Evolutionary conservation across 2,329 filamentous ascomycete species (phyloP).

Genomic region (Alternaria triticimaculans): DNA sequence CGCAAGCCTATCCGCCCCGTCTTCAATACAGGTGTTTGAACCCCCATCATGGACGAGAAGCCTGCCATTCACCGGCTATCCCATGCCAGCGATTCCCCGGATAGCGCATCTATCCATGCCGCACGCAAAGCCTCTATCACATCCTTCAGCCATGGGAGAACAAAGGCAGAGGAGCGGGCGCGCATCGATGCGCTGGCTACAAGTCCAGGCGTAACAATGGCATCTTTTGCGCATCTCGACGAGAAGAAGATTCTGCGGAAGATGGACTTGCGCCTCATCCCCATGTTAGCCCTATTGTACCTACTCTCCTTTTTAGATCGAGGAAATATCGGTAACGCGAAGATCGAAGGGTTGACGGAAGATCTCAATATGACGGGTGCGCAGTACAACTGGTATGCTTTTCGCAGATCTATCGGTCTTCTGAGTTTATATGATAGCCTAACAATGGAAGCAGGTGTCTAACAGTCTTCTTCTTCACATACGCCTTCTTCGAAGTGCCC

Average conservation of each 20-base stretch:
- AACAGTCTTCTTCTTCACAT: slow-evolving; percentile 68
- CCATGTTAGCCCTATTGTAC: slow-evolving; percentile 49
- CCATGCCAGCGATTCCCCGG: neutral
- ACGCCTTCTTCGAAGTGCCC: slow-evolving; percentile 58
- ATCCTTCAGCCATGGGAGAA: slow-evolving; percentile 8
- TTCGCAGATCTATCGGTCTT: neutral
- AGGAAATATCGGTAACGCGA: slow-evolving; percentile 53
- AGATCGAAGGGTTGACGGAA: slow-evolving; percentile 43
- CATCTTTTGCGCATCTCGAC: slow-evolving; percentile 47
- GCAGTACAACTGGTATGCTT: slow-evolving; percentile 63
- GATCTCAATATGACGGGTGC: slow-evolving; percentile 54
- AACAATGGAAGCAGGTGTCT: slow-evolving; percentile 49
- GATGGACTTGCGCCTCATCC: slow-evolving; percentile 50
- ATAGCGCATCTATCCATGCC: neutral
- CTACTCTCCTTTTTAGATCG: slow-evolving; percentile 46
- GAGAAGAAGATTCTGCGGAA: slow-evolving; percentile 51
- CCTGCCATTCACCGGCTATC: neutral
- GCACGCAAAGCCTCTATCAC: slow-evolving; percentile 7
- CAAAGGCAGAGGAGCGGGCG: slow-evolving; percentile 5
- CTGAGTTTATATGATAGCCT: neutral
- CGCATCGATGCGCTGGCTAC: slow-evolving; percentile 14
- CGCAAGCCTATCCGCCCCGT: neutral
- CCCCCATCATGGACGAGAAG: neutral
- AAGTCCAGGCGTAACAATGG: slow-evolving; percentile 31
- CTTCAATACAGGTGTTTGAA: neutral